Base-by-base conservation (phyloP, 2,329 filamentous ascomycete genomes). In the Xenosphaeropsis pyriputrescens region DNA sequence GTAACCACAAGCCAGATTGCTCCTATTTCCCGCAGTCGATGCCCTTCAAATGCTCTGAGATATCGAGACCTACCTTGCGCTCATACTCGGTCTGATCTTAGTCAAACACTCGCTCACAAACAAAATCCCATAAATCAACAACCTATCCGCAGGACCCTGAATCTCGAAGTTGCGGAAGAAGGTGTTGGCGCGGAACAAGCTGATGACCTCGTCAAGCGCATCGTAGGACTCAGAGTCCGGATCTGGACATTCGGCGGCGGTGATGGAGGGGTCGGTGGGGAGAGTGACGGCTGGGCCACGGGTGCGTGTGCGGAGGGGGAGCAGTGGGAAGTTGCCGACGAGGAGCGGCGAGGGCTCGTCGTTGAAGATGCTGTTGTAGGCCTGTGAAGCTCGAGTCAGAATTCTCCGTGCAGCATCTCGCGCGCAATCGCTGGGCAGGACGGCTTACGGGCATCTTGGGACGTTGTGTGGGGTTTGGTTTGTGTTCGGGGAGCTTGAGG, bases 141-240 rank as follows among this genome's bases (percentile, higher is more conserved):
- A 76, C 31, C 91, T 75, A 63, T 98, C 91, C 41, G 91, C 89
- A 18, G 85, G 83, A 12, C 91, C 91, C 63, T 94, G 89, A 66
- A 96, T 93, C 69, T 96, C 91, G 54, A 98, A 98, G 71, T 96
- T 98, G 54, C 91, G 83, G 72, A 96, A 98, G 63, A 98, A 89
- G 43, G 89, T 95, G 68, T 98, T 96, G 52, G 91, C 89, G 47
- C 91, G 85, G 72, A 96, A 98, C 36, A 96, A 74, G 11, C 79
- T 72, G 39, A 98, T 72, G 37, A 93, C 78, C 67, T 98, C 91
- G 63, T 98, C 91, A 39, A 96, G 73, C 44, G 91, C 84, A 65
- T 98, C 91, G 69, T 96, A 96, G 54, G 82, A 88, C 60, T 94
- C 85, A 60, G 76, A 79, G 59, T 91, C 85, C 36, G 86, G 80